These are phyloP conservation scores for Saprolegnia diclina DNA, from an alignment of 352 stramenopile genomes.

Conservation along the genomic window DNA sequence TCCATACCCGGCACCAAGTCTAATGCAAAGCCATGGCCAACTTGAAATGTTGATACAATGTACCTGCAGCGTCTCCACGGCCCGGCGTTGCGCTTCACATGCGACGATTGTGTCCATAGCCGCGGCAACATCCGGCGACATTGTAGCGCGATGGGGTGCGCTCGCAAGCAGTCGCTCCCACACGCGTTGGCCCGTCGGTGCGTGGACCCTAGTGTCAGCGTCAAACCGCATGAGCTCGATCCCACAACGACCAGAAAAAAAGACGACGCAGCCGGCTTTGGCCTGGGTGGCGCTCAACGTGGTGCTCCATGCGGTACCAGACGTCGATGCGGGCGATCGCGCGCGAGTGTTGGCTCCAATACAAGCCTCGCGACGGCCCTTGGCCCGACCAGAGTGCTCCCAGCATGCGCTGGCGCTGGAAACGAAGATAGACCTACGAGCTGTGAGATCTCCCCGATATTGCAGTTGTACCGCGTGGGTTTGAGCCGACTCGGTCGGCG, in stretches of 20 bases:
- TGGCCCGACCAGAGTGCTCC: neutral
- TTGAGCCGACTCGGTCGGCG: neutral
- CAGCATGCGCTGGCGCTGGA: neutral
- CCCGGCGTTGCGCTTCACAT: neutral
- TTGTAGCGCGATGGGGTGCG: no score
- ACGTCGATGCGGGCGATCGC: neutral
- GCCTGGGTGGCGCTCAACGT: neutral
- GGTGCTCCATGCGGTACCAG: constrained; percentile 5
- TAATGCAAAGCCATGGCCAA: neutral
- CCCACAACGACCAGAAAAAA: constrained; percentile 1
- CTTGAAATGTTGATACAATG: neutral
- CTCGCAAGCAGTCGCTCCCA: neutral
- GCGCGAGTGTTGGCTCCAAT: neutral
- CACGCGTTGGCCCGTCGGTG: neutral
- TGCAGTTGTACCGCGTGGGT: neutral
- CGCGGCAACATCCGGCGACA: neutral
- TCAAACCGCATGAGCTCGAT: no score
- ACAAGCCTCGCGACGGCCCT: neutral
- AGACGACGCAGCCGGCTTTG: neutral
- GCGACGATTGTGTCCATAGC: neutral
- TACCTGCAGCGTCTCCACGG: neutral
- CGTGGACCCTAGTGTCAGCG: neutral
- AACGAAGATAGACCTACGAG: neutral
- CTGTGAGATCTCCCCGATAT: neutral
- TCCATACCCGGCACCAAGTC: neutral